Evolutionary conservation across 257 asterid species (phyloP).

Genomic region (Solanum sitiens): DNA sequence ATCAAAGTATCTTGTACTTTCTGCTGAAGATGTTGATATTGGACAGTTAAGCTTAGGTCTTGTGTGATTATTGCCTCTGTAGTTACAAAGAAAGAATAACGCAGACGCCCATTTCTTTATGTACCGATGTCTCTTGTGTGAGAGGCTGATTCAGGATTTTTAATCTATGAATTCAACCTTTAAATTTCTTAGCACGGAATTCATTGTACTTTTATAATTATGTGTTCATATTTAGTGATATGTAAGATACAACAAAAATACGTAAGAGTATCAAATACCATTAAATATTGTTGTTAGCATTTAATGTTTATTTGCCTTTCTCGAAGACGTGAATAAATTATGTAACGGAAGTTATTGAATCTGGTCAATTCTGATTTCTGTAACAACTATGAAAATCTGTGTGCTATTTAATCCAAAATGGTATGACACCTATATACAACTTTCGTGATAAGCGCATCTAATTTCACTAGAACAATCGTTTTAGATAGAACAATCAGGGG

Average conservation of each 20-base stretch:
- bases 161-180: not conserved
- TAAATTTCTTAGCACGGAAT: not conserved
- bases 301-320: not conserved
- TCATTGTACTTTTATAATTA: not conserved
- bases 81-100: not conserved
- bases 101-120: not conserved
- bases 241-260: not conserved
- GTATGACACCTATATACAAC: not conserved
- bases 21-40: not conserved
- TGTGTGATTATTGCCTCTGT: not conserved
- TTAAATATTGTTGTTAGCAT: not conserved
- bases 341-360: not conserved
- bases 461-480: no score
- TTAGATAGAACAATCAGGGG: no score
- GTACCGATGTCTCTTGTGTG: not conserved
- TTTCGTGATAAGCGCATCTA: no score
- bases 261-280: not conserved
- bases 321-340: not conserved
- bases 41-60: not conserved
- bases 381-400: not conserved
- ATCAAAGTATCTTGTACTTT: not conserved
- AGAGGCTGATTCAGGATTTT: not conserved
- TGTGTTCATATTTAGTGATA: not conserved
- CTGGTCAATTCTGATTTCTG: not conserved
- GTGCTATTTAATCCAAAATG: not conserved